A percentile compares a stretch with the other conserved stretches of the same genome.
Evolutionary conservation across 2,329 filamentous ascomycete species (phyloP).

Genomic region (Pseudogymnoascus sp.): DNA sequence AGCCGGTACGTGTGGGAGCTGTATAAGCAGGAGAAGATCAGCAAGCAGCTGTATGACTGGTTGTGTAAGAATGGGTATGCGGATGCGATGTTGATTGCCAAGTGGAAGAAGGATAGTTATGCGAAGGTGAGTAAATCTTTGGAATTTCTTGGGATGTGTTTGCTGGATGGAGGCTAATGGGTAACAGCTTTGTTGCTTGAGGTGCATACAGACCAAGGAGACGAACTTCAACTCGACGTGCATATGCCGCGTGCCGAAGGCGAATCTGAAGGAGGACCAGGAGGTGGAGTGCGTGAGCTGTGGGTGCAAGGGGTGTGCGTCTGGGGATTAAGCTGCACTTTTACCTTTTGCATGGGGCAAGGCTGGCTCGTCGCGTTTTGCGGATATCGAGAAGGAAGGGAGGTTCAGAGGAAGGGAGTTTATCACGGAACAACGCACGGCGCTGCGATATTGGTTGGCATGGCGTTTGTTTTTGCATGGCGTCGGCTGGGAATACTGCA

Average conservation of each 20-base stretch:
- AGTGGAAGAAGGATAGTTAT: conserved; percentile 99
- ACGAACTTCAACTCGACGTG: conserved; percentile 98
- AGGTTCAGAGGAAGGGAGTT: neutral
- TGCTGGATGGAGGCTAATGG: neutral
- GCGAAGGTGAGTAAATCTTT: conserved; percentile 65
- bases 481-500: neutral
- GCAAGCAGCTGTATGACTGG: conserved; percentile 88
- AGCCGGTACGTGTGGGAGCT: conserved; percentile 91
- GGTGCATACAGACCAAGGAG: conserved; percentile 98
- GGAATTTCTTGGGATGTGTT: neutral
- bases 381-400: neutral
- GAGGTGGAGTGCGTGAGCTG: conserved; percentile 92
- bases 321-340: conserved; percentile 53
- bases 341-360: neutral
- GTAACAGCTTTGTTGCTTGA: conserved; percentile 74
- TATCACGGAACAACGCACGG: neutral
- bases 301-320: conserved; percentile 84
- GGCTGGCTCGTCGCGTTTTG: neutral
- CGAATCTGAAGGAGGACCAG: conserved; percentile 81
- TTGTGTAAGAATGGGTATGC: conserved; percentile 94
- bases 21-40: conserved; percentile 95
- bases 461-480: neutral
- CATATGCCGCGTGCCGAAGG: conserved; percentile 88
- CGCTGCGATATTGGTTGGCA: neutral
- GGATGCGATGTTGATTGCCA: conserved; percentile 90